Percentiles rank a stretch among this genome's conserved stretches.
These are phyloP conservation scores for Capronia epimyces DNA, from an alignment of 2,329 filamentous ascomycete genomes.

Conservation along the genomic window DNA sequence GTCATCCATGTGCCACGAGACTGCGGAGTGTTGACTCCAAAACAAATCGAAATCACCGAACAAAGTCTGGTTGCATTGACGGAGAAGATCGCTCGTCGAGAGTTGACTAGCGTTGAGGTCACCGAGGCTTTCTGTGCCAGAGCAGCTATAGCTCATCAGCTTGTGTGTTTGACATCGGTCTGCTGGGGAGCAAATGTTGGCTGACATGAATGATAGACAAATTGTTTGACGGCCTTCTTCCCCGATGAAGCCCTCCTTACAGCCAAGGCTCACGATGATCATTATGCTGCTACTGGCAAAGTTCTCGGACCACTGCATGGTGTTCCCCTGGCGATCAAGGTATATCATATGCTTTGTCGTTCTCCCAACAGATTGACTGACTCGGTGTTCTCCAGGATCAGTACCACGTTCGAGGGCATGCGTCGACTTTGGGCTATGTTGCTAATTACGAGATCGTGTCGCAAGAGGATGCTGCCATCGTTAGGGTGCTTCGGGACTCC, in stretches of 20 bases:
- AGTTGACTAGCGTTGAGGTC: slow-evolving; percentile 43
- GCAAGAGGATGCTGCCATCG: slow-evolving; percentile 28
- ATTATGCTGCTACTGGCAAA: slow-evolving; percentile 30
- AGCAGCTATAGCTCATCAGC: slow-evolving; percentile 45
- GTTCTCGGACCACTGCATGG: slow-evolving; percentile 43
- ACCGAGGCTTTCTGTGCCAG: slow-evolving; percentile 52
- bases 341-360: too few species aligned
- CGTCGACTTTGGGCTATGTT: slow-evolving; percentile 30
- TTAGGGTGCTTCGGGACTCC: slow-evolving; percentile 32
- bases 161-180: slow-evolving; percentile 5
- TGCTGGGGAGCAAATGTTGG: too few species aligned
- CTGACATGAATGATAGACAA: slow-evolving; percentile 6
- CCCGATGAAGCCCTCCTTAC: slow-evolving; percentile 46
- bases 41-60: slow-evolving; percentile 48
- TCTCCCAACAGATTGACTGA: neutral
- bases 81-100: slow-evolving; percentile 40
- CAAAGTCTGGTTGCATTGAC: slow-evolving; percentile 42
- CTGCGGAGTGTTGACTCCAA: slow-evolving; percentile 13
- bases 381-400: neutral
- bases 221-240: slow-evolving; percentile 49
- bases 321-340: slow-evolving; percentile 51
- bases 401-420: slow-evolving; percentile 29
- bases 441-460: slow-evolving; percentile 29
- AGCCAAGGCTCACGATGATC: slow-evolving; percentile 45
- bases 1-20: slow-evolving; percentile 12